A percentile compares a stretch with the other conserved stretches of the same genome.
Evolutionary conservation across 1,284 basidiomycete species (phyloP).

Genomic region (Ganoderma sinense): DNA sequence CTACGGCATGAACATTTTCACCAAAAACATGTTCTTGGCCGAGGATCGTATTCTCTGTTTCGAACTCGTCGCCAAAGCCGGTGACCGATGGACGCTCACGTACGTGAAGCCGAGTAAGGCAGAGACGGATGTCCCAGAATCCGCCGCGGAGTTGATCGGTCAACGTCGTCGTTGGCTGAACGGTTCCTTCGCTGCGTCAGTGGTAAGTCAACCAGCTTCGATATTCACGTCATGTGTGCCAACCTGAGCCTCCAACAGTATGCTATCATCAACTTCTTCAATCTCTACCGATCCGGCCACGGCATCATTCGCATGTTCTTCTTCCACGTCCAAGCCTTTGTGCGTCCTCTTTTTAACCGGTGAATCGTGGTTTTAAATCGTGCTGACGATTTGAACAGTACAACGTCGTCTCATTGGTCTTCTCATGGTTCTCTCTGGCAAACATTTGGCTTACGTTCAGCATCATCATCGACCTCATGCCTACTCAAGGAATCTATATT

Average conservation of each 20-base stretch:
- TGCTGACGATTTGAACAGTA: slow-evolving; percentile 53
- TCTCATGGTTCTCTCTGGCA: slow-evolving; percentile 93
- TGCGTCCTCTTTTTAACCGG: slow-evolving; percentile 47
- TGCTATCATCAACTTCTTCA: slow-evolving; percentile 93
- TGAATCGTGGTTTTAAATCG: background rate
- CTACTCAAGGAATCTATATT: slow-evolving; percentile 66
- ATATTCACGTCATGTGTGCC: slow-evolving; percentile 1
- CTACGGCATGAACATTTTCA: slow-evolving; percentile 98
- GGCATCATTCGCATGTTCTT: slow-evolving; percentile 92
- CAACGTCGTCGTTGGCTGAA: slow-evolving; percentile 97
- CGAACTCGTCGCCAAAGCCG: slow-evolving; percentile 92
- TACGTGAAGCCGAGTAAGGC: slow-evolving; percentile 97
- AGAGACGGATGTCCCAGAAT: slow-evolving; percentile 94
- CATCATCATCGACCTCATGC: slow-evolving; percentile 93
- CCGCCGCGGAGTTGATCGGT: slow-evolving; percentile 90
- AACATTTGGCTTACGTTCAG: slow-evolving; percentile 97
- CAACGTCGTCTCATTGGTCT: slow-evolving; percentile 81
- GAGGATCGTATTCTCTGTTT: slow-evolving; percentile 98
- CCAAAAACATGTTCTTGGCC: slow-evolving; percentile 95
- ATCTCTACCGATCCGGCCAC: slow-evolving; percentile 87
- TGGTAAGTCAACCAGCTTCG: slow-evolving; percentile 58
- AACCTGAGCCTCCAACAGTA: slow-evolving; percentile 59
- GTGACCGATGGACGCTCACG: slow-evolving; percentile 88
- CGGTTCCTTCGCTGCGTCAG: slow-evolving; percentile 95
- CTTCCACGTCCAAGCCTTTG: slow-evolving; percentile 91